These are phyloP conservation scores for Lyophyllum atratum DNA, from an alignment of 768 basidiomycete genomes.

Conservation along the genomic window DNA sequence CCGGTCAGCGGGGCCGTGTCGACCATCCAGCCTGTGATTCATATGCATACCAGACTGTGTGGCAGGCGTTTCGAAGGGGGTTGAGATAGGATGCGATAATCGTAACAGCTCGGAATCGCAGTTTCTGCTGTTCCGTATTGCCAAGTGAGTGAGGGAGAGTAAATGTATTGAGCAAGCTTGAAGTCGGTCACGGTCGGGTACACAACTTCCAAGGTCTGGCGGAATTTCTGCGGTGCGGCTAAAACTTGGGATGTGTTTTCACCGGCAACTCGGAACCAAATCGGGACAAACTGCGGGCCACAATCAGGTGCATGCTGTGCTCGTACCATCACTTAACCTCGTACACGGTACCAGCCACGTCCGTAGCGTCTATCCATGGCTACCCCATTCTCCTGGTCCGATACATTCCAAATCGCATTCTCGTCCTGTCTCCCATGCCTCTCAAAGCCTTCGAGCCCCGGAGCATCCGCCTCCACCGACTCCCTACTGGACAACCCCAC, in stretches of 20 bases:
- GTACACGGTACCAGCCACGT: not conserved
- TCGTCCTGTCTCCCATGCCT: slow-evolving; percentile 64
- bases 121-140: too few species aligned
- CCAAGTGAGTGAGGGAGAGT: too few species aligned
- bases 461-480: slow-evolving; percentile 20
- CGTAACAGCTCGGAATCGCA: too few species aligned
- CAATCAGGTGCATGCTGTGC: not conserved
- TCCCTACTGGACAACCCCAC: slow-evolving; percentile 27
- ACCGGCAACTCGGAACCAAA: slow-evolving; percentile 5
- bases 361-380: slow-evolving; percentile 25
- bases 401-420: slow-evolving; percentile 58
- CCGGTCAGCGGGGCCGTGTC: too few species aligned
- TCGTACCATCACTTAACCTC: not conserved
- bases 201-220: too few species aligned
- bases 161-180: too few species aligned
- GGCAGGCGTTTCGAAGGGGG: too few species aligned
- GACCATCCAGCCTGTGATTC: too few species aligned
- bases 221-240: too few species aligned
- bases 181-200: too few species aligned
- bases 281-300: not conserved
- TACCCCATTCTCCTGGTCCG: slow-evolving; percentile 57
- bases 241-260: not conserved
- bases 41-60: too few species aligned
- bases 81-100: too few species aligned
- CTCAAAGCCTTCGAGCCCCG: slow-evolving; percentile 22